Percentiles rank a stretch among this genome's conserved stretches.
Evolutionary conservation across 1,284 basidiomycete species (phyloP).

Genomic region (Sphaerobolus stellatus): DNA sequence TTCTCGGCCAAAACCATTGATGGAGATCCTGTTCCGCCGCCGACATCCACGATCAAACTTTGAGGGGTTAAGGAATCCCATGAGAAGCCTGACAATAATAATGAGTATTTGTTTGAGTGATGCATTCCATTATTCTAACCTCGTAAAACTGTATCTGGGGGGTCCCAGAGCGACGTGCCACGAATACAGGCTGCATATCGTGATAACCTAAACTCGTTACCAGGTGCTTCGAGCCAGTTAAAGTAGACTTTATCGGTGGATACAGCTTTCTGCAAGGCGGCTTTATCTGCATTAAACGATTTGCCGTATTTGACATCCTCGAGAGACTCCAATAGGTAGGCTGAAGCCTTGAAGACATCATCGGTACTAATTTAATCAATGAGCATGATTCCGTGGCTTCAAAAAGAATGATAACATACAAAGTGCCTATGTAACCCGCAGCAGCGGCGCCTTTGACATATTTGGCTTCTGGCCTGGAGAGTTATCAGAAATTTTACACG

Average conservation of each 20-base stretch:
- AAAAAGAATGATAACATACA: slow-evolving; percentile 38
- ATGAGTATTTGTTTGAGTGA: not conserved
- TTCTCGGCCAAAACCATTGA: slow-evolving; percentile 63
- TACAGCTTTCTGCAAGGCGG: slow-evolving; percentile 37
- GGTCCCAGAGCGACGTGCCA: slow-evolving; percentile 65
- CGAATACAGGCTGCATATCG: slow-evolving; percentile 72
- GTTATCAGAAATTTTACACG: not conserved
- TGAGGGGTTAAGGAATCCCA: slow-evolving; percentile 57
- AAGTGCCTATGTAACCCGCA: slow-evolving; percentile 53
- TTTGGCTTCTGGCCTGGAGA: slow-evolving; percentile 21
- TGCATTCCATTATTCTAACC: slow-evolving; percentile 37
- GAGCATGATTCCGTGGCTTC: not conserved
- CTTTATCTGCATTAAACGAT: slow-evolving; percentile 12
- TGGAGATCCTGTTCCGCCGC: slow-evolving; percentile 74
- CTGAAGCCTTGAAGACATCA: slow-evolving; percentile 34
- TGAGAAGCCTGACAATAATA: slow-evolving; percentile 50
- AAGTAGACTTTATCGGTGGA: slow-evolving; percentile 34
- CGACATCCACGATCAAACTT: slow-evolving; percentile 68
- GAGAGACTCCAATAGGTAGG: slow-evolving; percentile 35
- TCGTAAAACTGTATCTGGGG: slow-evolving; percentile 51
- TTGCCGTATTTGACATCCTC: slow-evolving; percentile 18
- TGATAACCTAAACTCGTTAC: slow-evolving; percentile 43
- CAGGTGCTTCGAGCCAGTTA: slow-evolving; percentile 37
- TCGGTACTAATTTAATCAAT: slow-evolving; percentile 28
- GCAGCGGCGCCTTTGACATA: slow-evolving; percentile 28